Base-by-base conservation (phyloP, 1,284 basidiomycete species). In the Fomitopsis schrenkii region DNA sequence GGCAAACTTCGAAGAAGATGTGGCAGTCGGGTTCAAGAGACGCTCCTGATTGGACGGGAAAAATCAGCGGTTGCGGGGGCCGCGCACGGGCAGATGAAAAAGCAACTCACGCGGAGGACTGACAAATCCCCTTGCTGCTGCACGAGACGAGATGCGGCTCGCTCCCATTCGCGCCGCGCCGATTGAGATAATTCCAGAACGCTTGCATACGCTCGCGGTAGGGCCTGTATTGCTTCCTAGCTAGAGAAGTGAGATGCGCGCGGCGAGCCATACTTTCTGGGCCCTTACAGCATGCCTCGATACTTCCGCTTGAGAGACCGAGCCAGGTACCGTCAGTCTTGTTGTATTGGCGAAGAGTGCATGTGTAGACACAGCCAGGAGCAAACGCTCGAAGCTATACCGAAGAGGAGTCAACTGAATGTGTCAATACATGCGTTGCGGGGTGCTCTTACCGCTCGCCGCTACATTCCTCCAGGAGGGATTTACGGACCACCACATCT, bases 301-400 rank as follows among this genome's bases (percentile, higher is more conserved):
- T 46, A 9, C 40, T 59, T 59, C 61, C 6, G 46, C n/a, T 17
- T 54, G 22, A 30, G 57, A 59, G 17, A 46, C 28, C 19, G 59
- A 54, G 38, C 55, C 59, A 57, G 53, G 62, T n/a, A 28, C 56
- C 57, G 38, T 42, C 50, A 56, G 55, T 60, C 50, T 53, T 42
- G 62, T 36, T 48, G 61, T 65, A 60, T 63, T 64, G 59, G 75
- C 74, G 64, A 78, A 72, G 17, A 85, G 60, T 1, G 77, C 79
- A 66, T 84, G 81, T 3, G 80, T 84, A 0, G 83, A 83, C 15
- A 84, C 67, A 4, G 82, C 77, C 14, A 85, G 62, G 0, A 84
- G 58, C 44, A 85, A 65, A 3, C 78, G 75, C 63, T 83, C 78
- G 62, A 85, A 60, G 6, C 59, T 60, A 33, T 19, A 48, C 40